Evolutionary conservation across 2,329 filamentous ascomycete genomes (phyloP), one percentile per base, ranked within the genome.

Genomic region (Stemphylium beticola): DNA sequence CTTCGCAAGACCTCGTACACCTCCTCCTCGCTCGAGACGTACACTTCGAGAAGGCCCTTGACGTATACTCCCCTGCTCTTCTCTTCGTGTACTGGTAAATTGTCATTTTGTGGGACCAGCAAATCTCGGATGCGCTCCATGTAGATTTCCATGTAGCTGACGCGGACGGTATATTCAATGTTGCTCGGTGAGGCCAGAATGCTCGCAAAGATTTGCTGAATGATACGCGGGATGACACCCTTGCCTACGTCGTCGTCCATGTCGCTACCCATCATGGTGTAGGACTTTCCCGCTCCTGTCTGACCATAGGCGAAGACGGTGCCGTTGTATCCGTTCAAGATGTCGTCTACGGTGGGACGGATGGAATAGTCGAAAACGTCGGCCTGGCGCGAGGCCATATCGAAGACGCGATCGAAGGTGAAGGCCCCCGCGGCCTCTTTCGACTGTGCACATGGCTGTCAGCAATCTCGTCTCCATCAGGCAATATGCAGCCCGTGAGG

Each of bases 61-160:
- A 98, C 95, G 71, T 98, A 98, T 1, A 98, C 93, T 49, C 95
- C 95, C 57, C 91, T 85, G 73, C 89, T 95, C 83, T 97, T 96
- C 78, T 98, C 95, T 72, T 99, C 95, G 78, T 98, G 95, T n/a
- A 98, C 88, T 0, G 93, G 93, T 47, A 99, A 81, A 73, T 98
- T 98, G 79, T 97, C 93, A 77, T 98, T 96, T 57, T 93, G 90
- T 10, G 95, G 95, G 20, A 89, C 87, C 61, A 99, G 81, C 70
- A 99, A 79, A 86, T 99, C 95, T 69, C 93, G 87, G 75, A 99
- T 98, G 66, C 90, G 87, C 80, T 99, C 95, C 95, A 98, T 99
- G 82, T 99, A 99, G 62, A 99, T 98, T 78, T 99, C 95, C 93
- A 99, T 97, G 78, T 98, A 98, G 77, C 92, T 96, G 72, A 98